Percentiles rank a stretch among this genome's conserved stretches.
phyloP scores from a whole-genome alignment of 2,329 filamentous ascomycete genomes.

The Fusarium aywerte region DNA sequence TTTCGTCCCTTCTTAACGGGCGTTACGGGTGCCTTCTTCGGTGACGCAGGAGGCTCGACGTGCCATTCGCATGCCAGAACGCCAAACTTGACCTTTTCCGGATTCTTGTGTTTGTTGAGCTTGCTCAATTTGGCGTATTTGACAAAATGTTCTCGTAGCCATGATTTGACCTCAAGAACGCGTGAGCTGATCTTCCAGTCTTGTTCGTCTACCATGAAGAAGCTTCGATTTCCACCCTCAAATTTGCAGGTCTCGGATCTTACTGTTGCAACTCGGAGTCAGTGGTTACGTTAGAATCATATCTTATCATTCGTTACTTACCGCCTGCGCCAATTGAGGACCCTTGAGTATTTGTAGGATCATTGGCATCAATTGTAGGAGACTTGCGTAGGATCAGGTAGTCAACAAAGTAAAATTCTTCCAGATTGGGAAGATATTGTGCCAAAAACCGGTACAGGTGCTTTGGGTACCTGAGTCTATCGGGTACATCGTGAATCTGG shows the following conservation, averaged over 20 bases:
- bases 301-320: constrained; percentile 2
- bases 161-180: constrained; percentile 52
- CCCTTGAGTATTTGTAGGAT: neutral
- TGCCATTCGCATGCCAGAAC: constrained; percentile 57
- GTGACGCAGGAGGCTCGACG: constrained; percentile 37
- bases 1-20: constrained; percentile 45
- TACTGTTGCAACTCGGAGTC: constrained; percentile 12
- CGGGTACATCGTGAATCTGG: constrained; percentile 43
- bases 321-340: neutral
- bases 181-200: constrained; percentile 52
- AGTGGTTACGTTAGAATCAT: neutral
- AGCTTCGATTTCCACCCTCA: constrained; percentile 41
- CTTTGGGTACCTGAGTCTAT: constrained; percentile 49
- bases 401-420: constrained; percentile 59
- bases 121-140: constrained; percentile 51
- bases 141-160: constrained; percentile 54
- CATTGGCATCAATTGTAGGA: neutral
- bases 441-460: constrained; percentile 59
- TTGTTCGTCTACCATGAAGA: constrained; percentile 51
- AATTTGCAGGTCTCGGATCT: constrained; percentile 17
- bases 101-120: constrained; percentile 48
- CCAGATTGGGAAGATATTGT: constrained; percentile 55
- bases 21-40: constrained; percentile 14
- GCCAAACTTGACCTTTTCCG: constrained; percentile 54
- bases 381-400: constrained; percentile 53